Conservation (phyloP, 345 rosid species). For the Euclidium syriacum region DNA sequence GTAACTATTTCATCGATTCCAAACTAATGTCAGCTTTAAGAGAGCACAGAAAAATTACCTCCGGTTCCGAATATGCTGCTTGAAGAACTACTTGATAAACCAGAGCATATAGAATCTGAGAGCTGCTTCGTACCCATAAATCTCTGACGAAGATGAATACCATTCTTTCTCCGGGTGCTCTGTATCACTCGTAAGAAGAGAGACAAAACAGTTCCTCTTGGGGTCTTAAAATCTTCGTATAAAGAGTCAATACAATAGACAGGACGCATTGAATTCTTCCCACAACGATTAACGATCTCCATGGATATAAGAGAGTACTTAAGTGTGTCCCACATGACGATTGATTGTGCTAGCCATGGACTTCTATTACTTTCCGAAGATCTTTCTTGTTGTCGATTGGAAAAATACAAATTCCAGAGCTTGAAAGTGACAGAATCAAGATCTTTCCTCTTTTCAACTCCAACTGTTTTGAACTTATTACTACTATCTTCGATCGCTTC, state of each 20-base stretch:
- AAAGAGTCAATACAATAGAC: constrained; percentile 44
- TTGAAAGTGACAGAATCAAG: constrained; percentile 44
- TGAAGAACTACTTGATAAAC: constrained; percentile 40
- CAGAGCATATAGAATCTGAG: constrained; percentile 69
- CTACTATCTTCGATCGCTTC: constrained; percentile 44
- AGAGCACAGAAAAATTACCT: constrained; percentile 35
- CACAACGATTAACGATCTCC: constrained; percentile 74
- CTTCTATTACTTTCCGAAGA: constrained; percentile 35
- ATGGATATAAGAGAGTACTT: constrained; percentile 74
- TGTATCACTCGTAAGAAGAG: constrained; percentile 61
- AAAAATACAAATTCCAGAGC: constrained; percentile 56
- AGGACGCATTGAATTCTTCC: constrained; percentile 46
- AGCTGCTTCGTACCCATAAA: constrained; percentile 73
- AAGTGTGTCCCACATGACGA: constrained; percentile 92
- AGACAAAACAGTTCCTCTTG: constrained; percentile 64
- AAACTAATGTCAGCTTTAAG: background rate
- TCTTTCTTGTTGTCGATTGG: constrained; percentile 37
- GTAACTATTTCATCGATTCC: constrained; percentile 6
- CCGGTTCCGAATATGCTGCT: constrained; percentile 30
- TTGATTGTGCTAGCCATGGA: constrained; percentile 42
- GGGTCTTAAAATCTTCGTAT: constrained; percentile 64
- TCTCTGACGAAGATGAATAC: constrained; percentile 74
- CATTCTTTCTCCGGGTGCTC: constrained; percentile 47
- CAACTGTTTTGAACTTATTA: constrained; percentile 40
- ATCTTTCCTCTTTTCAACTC: constrained; percentile 39